Percentiles rank a stretch among this genome's conserved stretches.
Conservation (phyloP, 2,329 filamentous ascomycete species). For the Nothopassalora personata region DNA sequence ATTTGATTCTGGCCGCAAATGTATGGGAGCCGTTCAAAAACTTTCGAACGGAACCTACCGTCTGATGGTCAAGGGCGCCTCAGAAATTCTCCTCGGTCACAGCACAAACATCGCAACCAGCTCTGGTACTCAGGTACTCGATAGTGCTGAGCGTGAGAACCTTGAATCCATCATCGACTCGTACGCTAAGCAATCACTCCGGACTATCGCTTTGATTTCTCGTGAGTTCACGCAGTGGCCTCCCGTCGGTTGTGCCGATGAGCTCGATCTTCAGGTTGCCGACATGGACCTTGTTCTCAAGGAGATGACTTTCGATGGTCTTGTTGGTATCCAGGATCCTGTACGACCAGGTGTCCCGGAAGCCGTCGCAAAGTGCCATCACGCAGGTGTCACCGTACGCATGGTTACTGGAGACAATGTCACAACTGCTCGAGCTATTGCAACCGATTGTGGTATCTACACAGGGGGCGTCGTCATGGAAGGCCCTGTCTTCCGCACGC, state of each 20-base stretch:
- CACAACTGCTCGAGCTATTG: slow-evolving; percentile 68
- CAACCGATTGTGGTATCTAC: slow-evolving; percentile 64
- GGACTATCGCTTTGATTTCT: slow-evolving; percentile 79
- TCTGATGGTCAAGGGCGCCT: slow-evolving; percentile 50
- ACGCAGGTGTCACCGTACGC: slow-evolving; percentile 64
- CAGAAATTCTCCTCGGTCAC: slow-evolving; percentile 45
- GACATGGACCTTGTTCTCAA: slow-evolving; percentile 65
- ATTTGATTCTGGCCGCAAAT: slow-evolving; percentile 63
- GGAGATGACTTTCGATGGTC: slow-evolving; percentile 66
- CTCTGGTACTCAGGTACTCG: slow-evolving; percentile 50
- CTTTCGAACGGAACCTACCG: slow-evolving; percentile 49
- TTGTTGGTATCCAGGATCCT: slow-evolving; percentile 71
- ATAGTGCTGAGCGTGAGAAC: slow-evolving; percentile 48
- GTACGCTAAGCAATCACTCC: slow-evolving; percentile 73
- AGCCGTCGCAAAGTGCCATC: slow-evolving; percentile 61
- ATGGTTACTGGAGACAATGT: slow-evolving; percentile 73
- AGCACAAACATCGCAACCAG: slow-evolving; percentile 52
- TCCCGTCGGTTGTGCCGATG: slow-evolving; percentile 51
- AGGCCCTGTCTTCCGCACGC: slow-evolving; percentile 41
- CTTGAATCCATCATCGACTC: slow-evolving; percentile 64
- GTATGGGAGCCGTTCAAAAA: slow-evolving; percentile 61
- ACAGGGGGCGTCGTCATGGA: slow-evolving; percentile 43
- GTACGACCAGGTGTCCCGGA: slow-evolving; percentile 62
- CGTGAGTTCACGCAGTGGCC: slow-evolving; percentile 79
- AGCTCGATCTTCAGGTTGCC: slow-evolving; percentile 59